Percentiles rank a stretch among this genome's conserved stretches.
Conservation (phyloP, 2,329 filamentous ascomycete species). For the Pseudofabraea citricarpa region DNA sequence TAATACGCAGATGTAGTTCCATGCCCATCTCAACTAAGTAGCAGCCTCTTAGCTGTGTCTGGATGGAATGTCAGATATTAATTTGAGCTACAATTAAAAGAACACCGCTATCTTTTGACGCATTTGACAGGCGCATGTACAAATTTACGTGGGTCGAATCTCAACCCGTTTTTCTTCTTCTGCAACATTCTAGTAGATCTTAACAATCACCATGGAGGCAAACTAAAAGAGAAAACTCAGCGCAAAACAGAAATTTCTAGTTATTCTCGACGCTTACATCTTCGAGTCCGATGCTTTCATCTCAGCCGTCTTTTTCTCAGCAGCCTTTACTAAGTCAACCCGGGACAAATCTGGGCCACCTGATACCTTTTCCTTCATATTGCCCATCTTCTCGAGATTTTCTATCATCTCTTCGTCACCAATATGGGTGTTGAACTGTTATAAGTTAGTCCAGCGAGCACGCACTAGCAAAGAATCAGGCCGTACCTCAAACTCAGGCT, state of each 20-base stretch:
- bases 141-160: no score
- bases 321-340: constrained; percentile 37
- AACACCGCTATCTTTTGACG: no score
- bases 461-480: constrained; percentile 37
- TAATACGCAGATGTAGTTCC: no score
- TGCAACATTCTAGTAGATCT: no score
- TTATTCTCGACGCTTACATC: constrained; percentile 4
- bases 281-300: constrained; percentile 3
- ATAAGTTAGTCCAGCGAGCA: no score
- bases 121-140: no score
- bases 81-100: no score
- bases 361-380: constrained; percentile 44
- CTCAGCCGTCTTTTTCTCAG: constrained; percentile 22
- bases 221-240: not conserved
- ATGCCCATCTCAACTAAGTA: no score
- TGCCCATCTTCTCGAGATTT: constrained; percentile 48
- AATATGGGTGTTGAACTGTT: constrained; percentile 23
- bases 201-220: no score
- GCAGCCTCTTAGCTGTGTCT: no score
- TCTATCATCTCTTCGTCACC: constrained; percentile 61
- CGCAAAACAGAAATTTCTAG: not conserved
- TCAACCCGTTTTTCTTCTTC: no score
- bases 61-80: no score
- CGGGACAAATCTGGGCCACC: constrained; percentile 45
- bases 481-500: constrained; percentile 72